Conservation (phyloP, 805 yeast species). For the Starmerella apicola region DNA sequence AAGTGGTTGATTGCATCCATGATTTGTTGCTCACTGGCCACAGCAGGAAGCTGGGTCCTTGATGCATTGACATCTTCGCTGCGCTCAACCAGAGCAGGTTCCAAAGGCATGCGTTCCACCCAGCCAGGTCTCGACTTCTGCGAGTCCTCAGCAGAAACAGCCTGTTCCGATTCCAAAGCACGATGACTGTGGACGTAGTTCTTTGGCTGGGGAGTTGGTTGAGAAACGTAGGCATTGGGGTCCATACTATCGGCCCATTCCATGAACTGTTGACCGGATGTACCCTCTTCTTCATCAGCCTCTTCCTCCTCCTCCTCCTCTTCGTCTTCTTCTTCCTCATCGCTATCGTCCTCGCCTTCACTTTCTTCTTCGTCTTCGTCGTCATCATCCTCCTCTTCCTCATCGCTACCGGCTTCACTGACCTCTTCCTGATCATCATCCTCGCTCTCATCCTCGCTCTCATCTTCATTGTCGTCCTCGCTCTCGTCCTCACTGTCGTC, state of each 20-base stretch:
- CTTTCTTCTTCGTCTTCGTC: constrained; percentile 25
- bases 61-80: constrained; percentile 50
- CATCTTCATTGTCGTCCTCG: background rate
- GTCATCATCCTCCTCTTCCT: constrained; percentile 15
- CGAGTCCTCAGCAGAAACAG: constrained; percentile 64
- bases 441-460: constrained; percentile 30
- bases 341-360: constrained; percentile 38
- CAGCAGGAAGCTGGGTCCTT: constrained; percentile 73
- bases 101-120: constrained; percentile 34
- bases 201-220: constrained; percentile 38
- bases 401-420: constrained; percentile 25
- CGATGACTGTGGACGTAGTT: constrained; percentile 46
- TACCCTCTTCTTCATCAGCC: constrained; percentile 25
- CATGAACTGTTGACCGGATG: constrained; percentile 56
- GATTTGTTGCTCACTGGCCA: constrained; percentile 76
- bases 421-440: constrained; percentile 31
- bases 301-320: constrained; percentile 19
- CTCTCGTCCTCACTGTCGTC: background rate
- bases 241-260: constrained; percentile 79
- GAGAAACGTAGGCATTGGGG: constrained; percentile 37
- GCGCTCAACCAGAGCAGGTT: constrained; percentile 56
- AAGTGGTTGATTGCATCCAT: constrained; percentile 94
- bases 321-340: constrained; percentile 8
- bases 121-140: constrained; percentile 21
- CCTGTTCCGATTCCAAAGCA: constrained; percentile 60